These are phyloP conservation scores for Ulota crispa DNA, from an alignment of 225 moss, liverwort and hornwort genomes.

Conservation along the genomic window DNA sequence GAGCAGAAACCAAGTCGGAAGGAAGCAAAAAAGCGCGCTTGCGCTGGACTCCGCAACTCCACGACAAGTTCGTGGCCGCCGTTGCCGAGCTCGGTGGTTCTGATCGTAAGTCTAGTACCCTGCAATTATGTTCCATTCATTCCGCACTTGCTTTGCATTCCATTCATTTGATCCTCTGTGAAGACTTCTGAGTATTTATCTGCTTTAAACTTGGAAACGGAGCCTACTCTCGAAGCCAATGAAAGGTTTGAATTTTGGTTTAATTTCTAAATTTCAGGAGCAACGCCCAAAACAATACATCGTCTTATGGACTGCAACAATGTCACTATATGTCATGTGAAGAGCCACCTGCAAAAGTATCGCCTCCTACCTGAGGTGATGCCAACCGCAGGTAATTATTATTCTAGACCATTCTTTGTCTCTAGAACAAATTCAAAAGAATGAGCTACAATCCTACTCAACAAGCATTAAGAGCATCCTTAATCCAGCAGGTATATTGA, in stretches of 20 bases:
- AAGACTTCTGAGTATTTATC: neutral
- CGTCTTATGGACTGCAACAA: slow-evolving; percentile 66
- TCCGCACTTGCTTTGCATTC: neutral
- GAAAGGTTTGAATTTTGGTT: too few species aligned
- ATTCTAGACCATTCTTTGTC: neutral
- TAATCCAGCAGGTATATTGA: too few species aligned
- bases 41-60: slow-evolving; percentile 82
- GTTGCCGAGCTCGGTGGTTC: slow-evolving; percentile 75
- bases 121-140: neutral
- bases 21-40: slow-evolving; percentile 49
- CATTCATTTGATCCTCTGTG: neutral
- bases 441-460: neutral
- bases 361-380: slow-evolving; percentile 41
- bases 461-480: neutral
- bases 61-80: slow-evolving; percentile 71
- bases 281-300: slow-evolving; percentile 80
- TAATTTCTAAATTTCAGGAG: slow-evolving; percentile 45
- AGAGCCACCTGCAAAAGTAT: slow-evolving; percentile 73
- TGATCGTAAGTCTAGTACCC: slow-evolving; percentile 55
- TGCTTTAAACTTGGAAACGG: neutral
- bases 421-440: neutral
- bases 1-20: slow-evolving; percentile 13
- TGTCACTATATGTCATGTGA: slow-evolving; percentile 87
- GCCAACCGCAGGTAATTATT: slow-evolving; percentile 25
- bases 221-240: neutral